phyloP scores from a whole-genome alignment of 2,329 filamentous ascomycete species.

The Fusarium sp. region DNA sequence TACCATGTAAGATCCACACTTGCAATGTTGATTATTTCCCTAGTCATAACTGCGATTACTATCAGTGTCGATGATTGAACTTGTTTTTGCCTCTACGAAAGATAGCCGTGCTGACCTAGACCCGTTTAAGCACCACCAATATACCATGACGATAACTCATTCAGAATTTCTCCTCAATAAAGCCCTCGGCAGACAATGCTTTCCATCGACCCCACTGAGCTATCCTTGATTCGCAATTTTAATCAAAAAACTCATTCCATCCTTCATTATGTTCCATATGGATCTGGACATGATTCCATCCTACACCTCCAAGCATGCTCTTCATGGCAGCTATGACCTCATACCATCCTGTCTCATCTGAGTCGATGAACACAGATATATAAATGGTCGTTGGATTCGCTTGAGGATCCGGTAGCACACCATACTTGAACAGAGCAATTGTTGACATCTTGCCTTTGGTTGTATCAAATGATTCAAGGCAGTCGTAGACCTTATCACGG shows the following conservation, averaged over 20 bases:
- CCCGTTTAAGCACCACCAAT: too few relatives aligned
- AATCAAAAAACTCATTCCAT: neutral
- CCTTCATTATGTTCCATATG: neutral
- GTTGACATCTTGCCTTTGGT: neutral
- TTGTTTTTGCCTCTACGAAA: too few relatives aligned
- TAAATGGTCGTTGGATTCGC: neutral
- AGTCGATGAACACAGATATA: neutral
- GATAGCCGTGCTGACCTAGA: too few relatives aligned
- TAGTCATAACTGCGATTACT: too few relatives aligned
- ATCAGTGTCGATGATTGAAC: too few relatives aligned
- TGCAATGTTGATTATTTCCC: too few relatives aligned
- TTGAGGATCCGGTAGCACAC: neutral
- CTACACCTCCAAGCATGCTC: neutral
- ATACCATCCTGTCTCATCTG: neutral
- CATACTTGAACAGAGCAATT: neutral
- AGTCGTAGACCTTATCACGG: neutral
- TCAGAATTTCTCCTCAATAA: too few relatives aligned
- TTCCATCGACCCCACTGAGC: too few relatives aligned
- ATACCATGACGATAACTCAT: too few relatives aligned
- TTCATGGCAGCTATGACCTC: neutral
- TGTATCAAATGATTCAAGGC: neutral
- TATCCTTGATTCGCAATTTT: neutral
- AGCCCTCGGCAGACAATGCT: too few relatives aligned
- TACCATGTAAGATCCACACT: too few relatives aligned
- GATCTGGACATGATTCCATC: neutral